phyloP scores from a whole-genome alignment of 306 rosid species.

The barrel medic (Medicago truncatula) region MtrunA17r5.0-ANR NC_053043.1:13683501-13684000 shows the following conservation, averaged over 20 bases:
- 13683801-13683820: background rate
- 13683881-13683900: constrained; percentile 5
- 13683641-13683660: constrained; percentile 28
- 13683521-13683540: too few species aligned
- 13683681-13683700: constrained; percentile 51
- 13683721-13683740: constrained; percentile 84
- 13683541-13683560: too few species aligned
- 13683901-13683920: constrained; percentile 13
- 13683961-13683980: background rate
- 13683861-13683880: background rate
- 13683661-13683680: constrained; percentile 54
- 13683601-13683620: background rate
- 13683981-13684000: background rate
- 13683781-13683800: constrained; percentile 41
- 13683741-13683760: constrained; percentile 64
- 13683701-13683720: constrained; percentile 73
- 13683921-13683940: constrained; percentile 25
- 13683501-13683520: too few species aligned
- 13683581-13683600: background rate
- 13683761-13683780: constrained; percentile 29
- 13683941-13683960: constrained; percentile 14
- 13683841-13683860: background rate
- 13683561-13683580: constrained; percentile 22
- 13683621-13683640: background rate
- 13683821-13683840: constrained; percentile 4